Percentiles rank a stretch among this genome's conserved stretches.
phyloP scores from a whole-genome alignment of 495 filamentous ascomycete species.

The Penicillium atrosanguineum region DNA sequence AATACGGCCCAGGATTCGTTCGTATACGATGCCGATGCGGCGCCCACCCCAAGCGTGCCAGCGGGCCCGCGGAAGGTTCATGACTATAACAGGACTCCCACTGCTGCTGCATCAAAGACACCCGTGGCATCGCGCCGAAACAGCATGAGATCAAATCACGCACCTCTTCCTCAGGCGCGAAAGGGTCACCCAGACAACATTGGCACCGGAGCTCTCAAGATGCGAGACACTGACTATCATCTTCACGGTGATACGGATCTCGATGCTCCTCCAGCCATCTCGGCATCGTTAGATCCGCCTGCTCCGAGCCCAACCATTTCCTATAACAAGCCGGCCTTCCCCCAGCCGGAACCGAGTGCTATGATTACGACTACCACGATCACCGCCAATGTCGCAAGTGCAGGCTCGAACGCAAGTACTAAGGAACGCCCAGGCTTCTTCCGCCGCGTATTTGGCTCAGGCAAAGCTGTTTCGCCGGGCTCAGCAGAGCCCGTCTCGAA shows the following conservation, averaged over 20 bases:
- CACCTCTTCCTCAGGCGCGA: constrained; percentile 32
- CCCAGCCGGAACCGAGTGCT: constrained; percentile 30
- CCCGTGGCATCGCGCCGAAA: constrained; percentile 52
- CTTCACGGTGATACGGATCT: constrained; percentile 28
- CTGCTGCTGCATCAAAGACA: constrained; percentile 44
- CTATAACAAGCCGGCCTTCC: constrained; percentile 45
- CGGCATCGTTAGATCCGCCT: constrained; percentile 37
- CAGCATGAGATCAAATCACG: constrained; percentile 62
- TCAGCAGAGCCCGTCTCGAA: constrained; percentile 22
- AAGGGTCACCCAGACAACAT: constrained; percentile 40
- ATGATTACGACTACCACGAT: constrained; percentile 15
- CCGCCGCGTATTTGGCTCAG: constrained; percentile 76
- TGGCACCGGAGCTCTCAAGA: constrained; percentile 35
- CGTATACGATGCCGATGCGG: constrained; percentile 67
- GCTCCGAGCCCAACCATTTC: constrained; percentile 55
- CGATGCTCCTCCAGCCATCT: constrained; percentile 29
- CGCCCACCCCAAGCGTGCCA: constrained; percentile 84
- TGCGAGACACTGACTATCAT: constrained; percentile 28
- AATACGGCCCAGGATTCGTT: constrained; percentile 24
- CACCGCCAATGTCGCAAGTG: constrained; percentile 4
- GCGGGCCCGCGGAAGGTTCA: constrained; percentile 63
- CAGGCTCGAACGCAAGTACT: neutral
- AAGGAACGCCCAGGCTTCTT: constrained; percentile 89
- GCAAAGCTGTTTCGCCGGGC: constrained; percentile 34
- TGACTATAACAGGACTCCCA: constrained; percentile 39